Percentiles rank a stretch among this genome's conserved stretches.
Evolutionary conservation across 768 basidiomycete genomes (phyloP).

Genomic region (Trametes elegans): DNA sequence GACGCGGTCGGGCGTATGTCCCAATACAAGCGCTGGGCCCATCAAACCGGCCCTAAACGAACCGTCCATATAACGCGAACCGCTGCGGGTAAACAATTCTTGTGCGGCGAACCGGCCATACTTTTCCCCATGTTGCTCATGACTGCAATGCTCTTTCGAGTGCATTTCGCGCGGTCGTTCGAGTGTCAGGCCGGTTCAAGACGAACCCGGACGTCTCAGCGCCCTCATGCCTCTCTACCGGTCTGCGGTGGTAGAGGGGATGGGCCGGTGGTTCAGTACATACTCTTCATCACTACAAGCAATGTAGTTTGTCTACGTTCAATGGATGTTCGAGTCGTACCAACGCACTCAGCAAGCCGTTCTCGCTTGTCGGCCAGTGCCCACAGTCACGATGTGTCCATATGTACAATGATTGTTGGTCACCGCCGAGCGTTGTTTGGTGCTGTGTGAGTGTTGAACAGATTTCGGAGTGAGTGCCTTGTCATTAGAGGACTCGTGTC

Average conservation of each 20-base stretch:
- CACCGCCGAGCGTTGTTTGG: too few species aligned
- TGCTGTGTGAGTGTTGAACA: too few species aligned
- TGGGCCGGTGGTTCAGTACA: conserved; percentile 76
- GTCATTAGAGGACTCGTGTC: too few species aligned
- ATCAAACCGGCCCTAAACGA: conserved; percentile 20
- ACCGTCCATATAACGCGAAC: not conserved
- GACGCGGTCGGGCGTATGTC: too few species aligned
- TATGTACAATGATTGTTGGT: too few species aligned
- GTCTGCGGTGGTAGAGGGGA: conserved; percentile 44
- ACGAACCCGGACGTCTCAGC: conserved; percentile 76
- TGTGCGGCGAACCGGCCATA: conserved; percentile 84
- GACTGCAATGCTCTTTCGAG: conserved; percentile 41
- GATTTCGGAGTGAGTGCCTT: too few species aligned
- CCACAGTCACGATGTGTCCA: too few species aligned
- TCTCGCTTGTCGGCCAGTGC: too few species aligned
- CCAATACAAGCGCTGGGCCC: too few species aligned
- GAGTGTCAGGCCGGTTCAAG: conserved; percentile 89
- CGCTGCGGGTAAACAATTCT: conserved; percentile 19
- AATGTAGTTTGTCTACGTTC: too few species aligned
- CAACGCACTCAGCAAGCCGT: too few species aligned
- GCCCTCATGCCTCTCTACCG: conserved; percentile 59
- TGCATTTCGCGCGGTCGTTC: conserved; percentile 61
- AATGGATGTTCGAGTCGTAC: too few species aligned
- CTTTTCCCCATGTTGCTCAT: conserved; percentile 91
- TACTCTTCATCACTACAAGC: not conserved